Conservation (phyloP, 176 grass and related monocot genomes). For the Eragrostis nindensis region DNA sequence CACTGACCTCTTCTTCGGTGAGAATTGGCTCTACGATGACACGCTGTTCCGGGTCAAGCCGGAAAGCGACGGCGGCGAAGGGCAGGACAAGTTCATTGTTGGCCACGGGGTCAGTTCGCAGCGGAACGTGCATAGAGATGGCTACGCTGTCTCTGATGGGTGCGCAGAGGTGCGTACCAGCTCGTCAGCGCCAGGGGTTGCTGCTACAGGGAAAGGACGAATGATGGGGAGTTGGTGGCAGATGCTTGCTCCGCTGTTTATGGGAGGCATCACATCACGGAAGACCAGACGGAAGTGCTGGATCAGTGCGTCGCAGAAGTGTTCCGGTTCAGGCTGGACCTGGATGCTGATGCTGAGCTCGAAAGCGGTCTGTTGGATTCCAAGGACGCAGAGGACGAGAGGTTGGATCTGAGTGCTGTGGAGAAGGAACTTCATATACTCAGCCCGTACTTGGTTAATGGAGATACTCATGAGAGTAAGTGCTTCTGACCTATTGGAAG, state of each 20-base stretch:
- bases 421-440: conserved; percentile 74
- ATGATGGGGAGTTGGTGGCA: conserved; percentile 35
- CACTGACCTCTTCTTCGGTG: conserved; percentile 59
- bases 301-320: conserved; percentile 61
- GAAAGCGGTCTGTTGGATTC: conserved; percentile 45
- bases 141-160: conserved; percentile 16
- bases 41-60: conserved; percentile 18
- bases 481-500: conserved; percentile 19
- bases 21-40: conserved; percentile 63
- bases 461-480: conserved; percentile 40
- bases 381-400: conserved; percentile 21
- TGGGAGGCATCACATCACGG: conserved; percentile 83
- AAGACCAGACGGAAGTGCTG: conserved; percentile 79
- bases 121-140: not conserved
- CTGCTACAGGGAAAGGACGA: conserved; percentile 42
- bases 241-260: conserved; percentile 63
- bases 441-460: conserved; percentile 45
- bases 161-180: conserved; percentile 42
- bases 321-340: conserved; percentile 32
- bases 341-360: conserved; percentile 38
- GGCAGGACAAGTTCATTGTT: conserved; percentile 82
- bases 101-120: conserved; percentile 29
- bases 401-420: conserved; percentile 41
- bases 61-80: conserved; percentile 34
- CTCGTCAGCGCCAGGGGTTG: conserved; percentile 51